Evolutionary conservation across 495 filamentous ascomycete genomes (phyloP).

Genomic region (Tuber brumale): DNA sequence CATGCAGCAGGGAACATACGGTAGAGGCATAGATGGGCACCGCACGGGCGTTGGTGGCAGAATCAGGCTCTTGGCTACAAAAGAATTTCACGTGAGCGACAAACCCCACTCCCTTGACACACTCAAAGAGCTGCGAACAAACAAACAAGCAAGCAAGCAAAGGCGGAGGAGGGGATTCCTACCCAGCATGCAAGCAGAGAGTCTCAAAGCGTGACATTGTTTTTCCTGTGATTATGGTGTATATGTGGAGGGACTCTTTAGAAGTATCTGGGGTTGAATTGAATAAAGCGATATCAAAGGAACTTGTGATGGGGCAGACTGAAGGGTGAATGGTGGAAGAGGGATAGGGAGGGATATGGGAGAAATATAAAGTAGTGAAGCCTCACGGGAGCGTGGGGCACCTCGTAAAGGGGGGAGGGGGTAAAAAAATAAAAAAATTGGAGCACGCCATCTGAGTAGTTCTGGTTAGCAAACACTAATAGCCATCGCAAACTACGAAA

Average conservation of each 20-base stretch:
- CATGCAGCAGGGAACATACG: constrained; percentile 47
- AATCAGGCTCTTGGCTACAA: constrained; percentile 70
- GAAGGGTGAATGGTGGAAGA: background rate
- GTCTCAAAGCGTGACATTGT: constrained; percentile 66
- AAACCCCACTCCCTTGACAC: background rate
- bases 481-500: constrained; percentile 1
- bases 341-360: background rate
- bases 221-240: background rate
- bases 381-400: background rate
- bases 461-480: background rate
- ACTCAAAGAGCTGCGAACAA: constrained; percentile 22
- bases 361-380: background rate
- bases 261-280: background rate
- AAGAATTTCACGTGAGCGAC: constrained; percentile 6
- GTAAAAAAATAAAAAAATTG: background rate
- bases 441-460: constrained; percentile 3
- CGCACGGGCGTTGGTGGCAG: constrained; percentile 80
- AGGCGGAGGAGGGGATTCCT: constrained; percentile 35
- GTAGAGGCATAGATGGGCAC: constrained; percentile 96
- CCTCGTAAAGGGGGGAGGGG: background rate
- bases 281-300: background rate
- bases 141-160: background rate
- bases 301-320: background rate
- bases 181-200: constrained; percentile 95
- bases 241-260: background rate